phyloP scores from a whole-genome alignment of 1,284 basidiomycete species.

The Leccinum subrobustum region DNA sequence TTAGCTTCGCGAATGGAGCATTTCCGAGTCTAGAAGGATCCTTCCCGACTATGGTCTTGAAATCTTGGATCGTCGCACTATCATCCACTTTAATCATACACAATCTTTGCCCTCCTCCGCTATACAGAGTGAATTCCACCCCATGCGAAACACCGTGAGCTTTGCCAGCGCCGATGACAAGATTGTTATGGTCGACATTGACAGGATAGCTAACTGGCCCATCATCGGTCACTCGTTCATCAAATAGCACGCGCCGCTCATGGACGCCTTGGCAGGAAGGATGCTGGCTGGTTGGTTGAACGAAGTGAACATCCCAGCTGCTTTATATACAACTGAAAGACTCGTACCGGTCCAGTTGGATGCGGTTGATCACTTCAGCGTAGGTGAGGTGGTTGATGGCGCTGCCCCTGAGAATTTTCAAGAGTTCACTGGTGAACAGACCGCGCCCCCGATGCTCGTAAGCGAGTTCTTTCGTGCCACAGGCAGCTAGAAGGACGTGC shows the following conservation, averaged over 20 bases:
- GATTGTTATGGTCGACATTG: neutral
- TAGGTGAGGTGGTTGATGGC: constrained; percentile 15
- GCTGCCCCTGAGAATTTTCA: constrained; percentile 6
- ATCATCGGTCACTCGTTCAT: neutral
- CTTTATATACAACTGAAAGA: neutral
- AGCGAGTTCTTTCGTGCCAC: constrained; percentile 41
- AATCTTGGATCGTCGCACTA: constrained; percentile 13
- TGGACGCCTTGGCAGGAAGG: constrained; percentile 19
- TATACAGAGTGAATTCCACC: constrained; percentile 14
- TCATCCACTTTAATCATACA: neutral
- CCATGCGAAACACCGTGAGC: constrained; percentile 11
- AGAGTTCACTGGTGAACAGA: constrained; percentile 17
- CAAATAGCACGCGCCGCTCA: constrained; percentile 17
- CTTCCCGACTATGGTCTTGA: constrained; percentile 12
- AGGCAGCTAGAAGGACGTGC: constrained; percentile 54
- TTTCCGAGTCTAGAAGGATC: neutral
- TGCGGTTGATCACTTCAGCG: constrained; percentile 2
- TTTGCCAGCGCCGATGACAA: neutral
- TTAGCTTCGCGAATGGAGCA: constrained; percentile 7
- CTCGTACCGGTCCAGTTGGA: constrained; percentile 9
- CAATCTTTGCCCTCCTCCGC: neutral
- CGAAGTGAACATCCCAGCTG: neutral
- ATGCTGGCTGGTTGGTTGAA: constrained; percentile 5
- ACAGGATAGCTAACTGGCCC: constrained; percentile 3
- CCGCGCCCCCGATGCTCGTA: constrained; percentile 14